These are phyloP conservation scores for Pythium phragmiticola DNA, from an alignment of 352 stramenopile genomes.

Conservation along the genomic window DNA sequence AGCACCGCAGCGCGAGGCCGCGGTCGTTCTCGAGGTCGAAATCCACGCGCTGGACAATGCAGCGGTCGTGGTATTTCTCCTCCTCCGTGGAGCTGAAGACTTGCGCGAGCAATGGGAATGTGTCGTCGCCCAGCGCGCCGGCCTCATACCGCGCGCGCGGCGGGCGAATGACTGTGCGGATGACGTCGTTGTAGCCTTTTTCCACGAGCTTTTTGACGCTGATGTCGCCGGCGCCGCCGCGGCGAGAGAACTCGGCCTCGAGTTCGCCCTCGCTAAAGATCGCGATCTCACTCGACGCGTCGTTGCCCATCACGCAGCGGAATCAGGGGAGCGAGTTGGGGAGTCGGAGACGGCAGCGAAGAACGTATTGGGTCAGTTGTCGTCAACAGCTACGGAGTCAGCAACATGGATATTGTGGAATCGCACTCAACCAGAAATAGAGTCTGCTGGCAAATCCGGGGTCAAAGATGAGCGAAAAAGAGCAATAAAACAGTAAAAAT, in stretches of 20 bases:
- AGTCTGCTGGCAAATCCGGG: no score
- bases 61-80: conserved; percentile 6
- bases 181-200: conserved; percentile 74
- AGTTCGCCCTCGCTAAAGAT: conserved; percentile 84
- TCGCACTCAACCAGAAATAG: no score
- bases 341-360: neutral
- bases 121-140: conserved; percentile 43
- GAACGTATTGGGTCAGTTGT: neutral
- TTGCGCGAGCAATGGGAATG: conserved; percentile 39
- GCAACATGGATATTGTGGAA: no score
- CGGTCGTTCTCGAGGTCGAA: conserved; percentile 74
- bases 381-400: no score
- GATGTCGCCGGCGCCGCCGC: conserved; percentile 60
- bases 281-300: conserved; percentile 66
- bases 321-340: neutral
- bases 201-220: conserved; percentile 74
- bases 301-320: conserved; percentile 60
- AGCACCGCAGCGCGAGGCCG: conserved; percentile 61
- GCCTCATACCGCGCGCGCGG: conserved; percentile 54
- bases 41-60: conserved; percentile 41
- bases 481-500: no score
- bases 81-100: conserved; percentile 4
- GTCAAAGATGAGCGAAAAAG: no score
- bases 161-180: conserved; percentile 74
- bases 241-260: conserved; percentile 65